These are phyloP conservation scores for Aureobasidium uvarum DNA, from an alignment of 2,329 filamentous ascomycete genomes.

Conservation along the genomic window DNA sequence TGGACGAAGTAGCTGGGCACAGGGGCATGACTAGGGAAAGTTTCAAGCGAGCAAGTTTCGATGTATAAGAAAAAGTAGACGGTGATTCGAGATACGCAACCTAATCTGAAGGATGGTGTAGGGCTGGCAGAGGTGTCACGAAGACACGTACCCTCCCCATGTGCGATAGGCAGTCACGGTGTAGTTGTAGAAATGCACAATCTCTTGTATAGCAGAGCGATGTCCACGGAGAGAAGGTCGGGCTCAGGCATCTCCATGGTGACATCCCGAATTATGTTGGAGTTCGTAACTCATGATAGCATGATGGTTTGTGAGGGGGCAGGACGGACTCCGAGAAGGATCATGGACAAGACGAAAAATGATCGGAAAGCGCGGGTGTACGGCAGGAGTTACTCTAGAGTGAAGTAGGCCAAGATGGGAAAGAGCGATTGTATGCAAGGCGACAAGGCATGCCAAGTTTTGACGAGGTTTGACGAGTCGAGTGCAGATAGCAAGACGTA, in stretches of 20 bases:
- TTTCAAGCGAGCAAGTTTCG: not conserved
- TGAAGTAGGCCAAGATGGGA: not conserved
- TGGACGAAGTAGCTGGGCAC: not conserved
- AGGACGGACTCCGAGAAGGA: not conserved
- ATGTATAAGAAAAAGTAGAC: not conserved
- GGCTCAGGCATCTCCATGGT: too few species aligned
- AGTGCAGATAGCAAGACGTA: not conserved
- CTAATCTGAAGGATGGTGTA: not conserved
- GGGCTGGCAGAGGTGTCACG: not conserved
- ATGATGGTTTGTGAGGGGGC: too few species aligned
- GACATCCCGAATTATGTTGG: too few species aligned
- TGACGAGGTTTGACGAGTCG: not conserved
- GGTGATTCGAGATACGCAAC: not conserved
- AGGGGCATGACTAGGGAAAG: not conserved
- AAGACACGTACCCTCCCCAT: too few species aligned
- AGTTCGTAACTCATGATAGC: too few species aligned
- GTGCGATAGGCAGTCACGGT: too few species aligned
- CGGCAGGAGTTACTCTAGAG: not conserved
- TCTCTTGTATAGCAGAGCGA: too few species aligned
- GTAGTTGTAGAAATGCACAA: too few species aligned
- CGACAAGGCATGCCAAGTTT: conserved; percentile 6
- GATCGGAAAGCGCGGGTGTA: not conserved
- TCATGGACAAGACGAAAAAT: conserved; percentile 1
- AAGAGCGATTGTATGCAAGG: not conserved
- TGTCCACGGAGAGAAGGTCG: too few species aligned